Conservation (phyloP, 257 asterid genomes). For the Solanum boliviense region DNA sequence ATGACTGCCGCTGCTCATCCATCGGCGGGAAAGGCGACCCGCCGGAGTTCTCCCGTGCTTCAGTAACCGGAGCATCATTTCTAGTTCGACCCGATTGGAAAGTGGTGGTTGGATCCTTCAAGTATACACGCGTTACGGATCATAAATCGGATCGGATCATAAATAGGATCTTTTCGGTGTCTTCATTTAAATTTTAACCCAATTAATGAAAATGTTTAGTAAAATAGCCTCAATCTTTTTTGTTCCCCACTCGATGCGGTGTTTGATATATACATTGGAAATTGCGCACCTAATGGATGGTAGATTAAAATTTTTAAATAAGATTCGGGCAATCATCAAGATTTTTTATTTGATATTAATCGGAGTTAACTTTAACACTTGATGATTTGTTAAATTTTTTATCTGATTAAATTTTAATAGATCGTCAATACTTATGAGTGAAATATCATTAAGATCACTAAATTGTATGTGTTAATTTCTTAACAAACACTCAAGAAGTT, state of each 20-base stretch:
- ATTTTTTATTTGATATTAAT: too few relatives aligned
- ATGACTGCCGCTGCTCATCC: slow-evolving; percentile 23
- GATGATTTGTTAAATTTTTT: too few relatives aligned
- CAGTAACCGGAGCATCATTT: slow-evolving; percentile 17
- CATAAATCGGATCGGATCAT: neutral
- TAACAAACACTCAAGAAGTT: neutral
- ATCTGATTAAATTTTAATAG: neutral
- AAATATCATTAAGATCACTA: neutral
- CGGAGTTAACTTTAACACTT: too few relatives aligned
- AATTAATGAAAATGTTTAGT: neutral
- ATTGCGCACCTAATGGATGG: neutral
- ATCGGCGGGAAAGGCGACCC: slow-evolving; percentile 39
- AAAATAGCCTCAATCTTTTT: neutral
- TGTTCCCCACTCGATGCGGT: neutral
- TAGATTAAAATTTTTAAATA: too few relatives aligned
- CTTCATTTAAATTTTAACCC: neutral
- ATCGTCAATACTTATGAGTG: neutral
- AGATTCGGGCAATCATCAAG: neutral
- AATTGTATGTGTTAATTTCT: too few relatives aligned
- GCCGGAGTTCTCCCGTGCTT: neutral
- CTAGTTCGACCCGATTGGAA: neutral
- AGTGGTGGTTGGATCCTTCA: neutral
- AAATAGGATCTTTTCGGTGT: neutral
- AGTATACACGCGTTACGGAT: neutral
- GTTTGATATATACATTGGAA: neutral